Base-by-base conservation (phyloP, 73 alveolate genomes). In the Durusdinium trenchii region DNA sequence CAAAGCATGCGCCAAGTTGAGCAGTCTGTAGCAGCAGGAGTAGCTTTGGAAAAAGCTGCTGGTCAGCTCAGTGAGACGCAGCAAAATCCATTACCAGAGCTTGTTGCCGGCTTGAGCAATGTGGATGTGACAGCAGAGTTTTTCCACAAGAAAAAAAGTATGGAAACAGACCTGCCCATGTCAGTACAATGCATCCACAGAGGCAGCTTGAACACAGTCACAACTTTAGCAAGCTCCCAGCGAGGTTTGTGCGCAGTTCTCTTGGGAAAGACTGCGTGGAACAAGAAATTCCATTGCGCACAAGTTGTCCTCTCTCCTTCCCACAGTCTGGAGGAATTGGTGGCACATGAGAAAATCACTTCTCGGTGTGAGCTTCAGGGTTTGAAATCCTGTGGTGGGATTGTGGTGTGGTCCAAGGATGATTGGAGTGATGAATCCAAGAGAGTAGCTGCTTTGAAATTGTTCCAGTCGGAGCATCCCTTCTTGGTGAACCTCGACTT, bases 191-290 rank as follows among this genome's bases (percentile, higher is more conserved):
- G 67, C 30, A 32, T 79, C 23, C 90, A 79, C 90, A 79, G 48
- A 26, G 90, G 90, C 3, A 46, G 67, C 30, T 46, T 79, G 35
- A 12, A 46, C 38, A 79, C 57, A 1, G 30, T 47, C 7, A 9
- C 7, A 47, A 46, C 40, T 23, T 6, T 79, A 42, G 61, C 67
- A 2, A 46, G 28, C 46, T 1, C 16, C 46, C 6, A 79, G 47
- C 40, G 10, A 6, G 43, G 10, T 4, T 3, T 79, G 26, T 79
- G 3, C 52, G 90, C 47, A 20, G 67, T 47, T 1, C 16, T 79
- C 67, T 47, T 79, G 6, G 90, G 90, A 3, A 79, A 79, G 46
- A 45, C 6, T 26, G 90, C 90, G 1, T 79, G 90, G 90, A 79
- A 79, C 32, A 3, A 7, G 10, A 79, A 79, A 47, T 47, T 46